Conservation (phyloP, 208 protist species). For the Naegleria lovaniensis region DNA sequence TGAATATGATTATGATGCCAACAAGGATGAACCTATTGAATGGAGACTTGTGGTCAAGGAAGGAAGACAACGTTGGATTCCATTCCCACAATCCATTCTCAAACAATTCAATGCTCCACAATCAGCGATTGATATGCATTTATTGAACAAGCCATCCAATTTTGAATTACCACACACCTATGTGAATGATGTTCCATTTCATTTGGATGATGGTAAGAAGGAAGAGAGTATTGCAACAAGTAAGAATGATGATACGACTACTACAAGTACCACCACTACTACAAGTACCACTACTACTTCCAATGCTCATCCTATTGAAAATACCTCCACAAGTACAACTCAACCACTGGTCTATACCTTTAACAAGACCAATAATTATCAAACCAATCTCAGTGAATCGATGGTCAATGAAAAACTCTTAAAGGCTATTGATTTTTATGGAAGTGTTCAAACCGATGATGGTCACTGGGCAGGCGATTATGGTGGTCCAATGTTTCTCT, state of each 20-base stretch:
- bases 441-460: constrained; percentile 42
- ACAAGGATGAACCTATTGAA: neutral
- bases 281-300: neutral
- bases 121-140: neutral
- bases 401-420: neutral
- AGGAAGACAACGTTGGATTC: constrained; percentile 16
- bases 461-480: constrained; percentile 96
- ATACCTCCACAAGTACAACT: neutral
- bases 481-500: constrained; percentile 88
- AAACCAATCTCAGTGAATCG: neutral
- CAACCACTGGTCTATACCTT: neutral
- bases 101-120: neutral
- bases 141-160: neutral
- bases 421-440: constrained; percentile 27
- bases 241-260: neutral
- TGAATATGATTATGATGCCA: too few species aligned
- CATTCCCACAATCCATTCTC: neutral
- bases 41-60: constrained; percentile 4
- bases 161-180: neutral
- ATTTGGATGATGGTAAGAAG: too few species aligned
- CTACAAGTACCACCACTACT: neutral
- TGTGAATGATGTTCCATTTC: neutral
- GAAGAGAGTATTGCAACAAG: neutral
- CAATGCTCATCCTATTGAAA: neutral
- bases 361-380: neutral